Percentiles rank a stretch among this genome's conserved stretches.
Evolutionary conservation across 2,329 filamentous ascomycete species (phyloP).

Genomic region (Phialemoniopsis sp.): DNA sequence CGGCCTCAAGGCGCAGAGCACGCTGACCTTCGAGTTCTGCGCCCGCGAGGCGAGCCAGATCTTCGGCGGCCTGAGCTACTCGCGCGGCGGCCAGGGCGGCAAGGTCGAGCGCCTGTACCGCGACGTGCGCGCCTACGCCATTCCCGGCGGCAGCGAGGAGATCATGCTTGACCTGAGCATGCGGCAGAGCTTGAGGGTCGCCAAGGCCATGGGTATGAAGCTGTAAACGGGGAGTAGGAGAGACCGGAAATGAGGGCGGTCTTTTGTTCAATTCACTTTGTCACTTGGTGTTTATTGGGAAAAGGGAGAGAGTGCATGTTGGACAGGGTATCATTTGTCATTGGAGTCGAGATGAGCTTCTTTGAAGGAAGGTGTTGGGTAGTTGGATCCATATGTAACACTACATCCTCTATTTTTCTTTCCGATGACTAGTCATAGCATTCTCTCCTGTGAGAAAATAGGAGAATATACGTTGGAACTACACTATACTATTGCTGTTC

Average conservation of each 20-base stretch:
- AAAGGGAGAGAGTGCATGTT: slow-evolving; percentile 18
- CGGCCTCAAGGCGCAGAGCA: slow-evolving; percentile 88
- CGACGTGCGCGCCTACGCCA: slow-evolving; percentile 93
- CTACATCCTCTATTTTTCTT: too few relatives aligned
- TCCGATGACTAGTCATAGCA: too few relatives aligned
- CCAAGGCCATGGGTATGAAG: slow-evolving; percentile 94
- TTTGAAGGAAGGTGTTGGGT: too few relatives aligned
- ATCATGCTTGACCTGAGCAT: slow-evolving; percentile 98
- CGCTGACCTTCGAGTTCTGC: slow-evolving; percentile 95
- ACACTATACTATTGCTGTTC: too few relatives aligned
- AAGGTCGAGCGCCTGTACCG: slow-evolving; percentile 94
- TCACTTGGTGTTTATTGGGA: not conserved
- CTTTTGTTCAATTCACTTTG: not conserved
- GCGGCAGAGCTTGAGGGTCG: slow-evolving; percentile 72
- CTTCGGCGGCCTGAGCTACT: slow-evolving; percentile 91
- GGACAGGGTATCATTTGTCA: too few relatives aligned
- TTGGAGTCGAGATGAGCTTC: too few relatives aligned
- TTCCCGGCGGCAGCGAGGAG: slow-evolving; percentile 93
- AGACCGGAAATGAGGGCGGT: not conserved
- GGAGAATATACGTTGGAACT: too few relatives aligned
- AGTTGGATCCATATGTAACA: too few relatives aligned
- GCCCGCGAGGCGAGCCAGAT: slow-evolving; percentile 95
- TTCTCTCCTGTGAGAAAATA: too few relatives aligned
- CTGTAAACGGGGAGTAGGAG: slow-evolving; percentile 57
- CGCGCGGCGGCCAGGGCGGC: slow-evolving; percentile 85